Base-by-base conservation (phyloP, 2,329 filamentous ascomycete species). In the Diaporthe sp. region DNA sequence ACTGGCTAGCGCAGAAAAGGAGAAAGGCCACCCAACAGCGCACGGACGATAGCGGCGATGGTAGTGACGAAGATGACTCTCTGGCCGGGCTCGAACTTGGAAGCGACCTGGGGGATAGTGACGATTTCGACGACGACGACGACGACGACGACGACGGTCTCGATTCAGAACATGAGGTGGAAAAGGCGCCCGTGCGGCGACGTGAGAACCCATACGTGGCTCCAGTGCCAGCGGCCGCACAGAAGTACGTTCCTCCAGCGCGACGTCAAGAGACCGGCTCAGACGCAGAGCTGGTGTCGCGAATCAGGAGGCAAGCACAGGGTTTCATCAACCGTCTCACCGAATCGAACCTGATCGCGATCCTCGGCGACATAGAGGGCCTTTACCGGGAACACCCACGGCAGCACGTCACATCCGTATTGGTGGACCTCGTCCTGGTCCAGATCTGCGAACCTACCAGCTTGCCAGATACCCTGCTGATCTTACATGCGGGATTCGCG, bases 291-390 rank as follows among this genome's bases (percentile, higher is more conserved):
- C 87, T 89, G 57, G 87, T 94, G 65, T 87, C 88, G 17, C 92
- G 94, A 53, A 86, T 99, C 68, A 92, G 92, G 75, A 92, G 95
- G 77, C 95, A 97, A 81, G 88, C 95, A 0, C 95, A 98, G 82
- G 96, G 97, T 81, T 89, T 97, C 25, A 89, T 99, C 81, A 99
- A 99, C 83, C 93, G 96, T 81, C 88, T 99, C 44, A 98, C 97
- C 0, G 96, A 98, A 81, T 92, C 95, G 51, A 98, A 97, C 79
- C 88, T 99, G 77, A 84, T 98, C 8, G 94, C 94, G 2, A 98
- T 98, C 72, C 86, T 98, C 4, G 90, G 90, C 58, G 94, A 97
- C 25, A 89, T 98, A 44, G 95, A 98, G 81, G 92, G 93, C 76
- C 86, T 98, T 1, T 99, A 98, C 82, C 90, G 93, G 73, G 92